Base-by-base conservation (phyloP, 768 basidiomycete genomes). In the Phylloporus arenicola region DNA sequence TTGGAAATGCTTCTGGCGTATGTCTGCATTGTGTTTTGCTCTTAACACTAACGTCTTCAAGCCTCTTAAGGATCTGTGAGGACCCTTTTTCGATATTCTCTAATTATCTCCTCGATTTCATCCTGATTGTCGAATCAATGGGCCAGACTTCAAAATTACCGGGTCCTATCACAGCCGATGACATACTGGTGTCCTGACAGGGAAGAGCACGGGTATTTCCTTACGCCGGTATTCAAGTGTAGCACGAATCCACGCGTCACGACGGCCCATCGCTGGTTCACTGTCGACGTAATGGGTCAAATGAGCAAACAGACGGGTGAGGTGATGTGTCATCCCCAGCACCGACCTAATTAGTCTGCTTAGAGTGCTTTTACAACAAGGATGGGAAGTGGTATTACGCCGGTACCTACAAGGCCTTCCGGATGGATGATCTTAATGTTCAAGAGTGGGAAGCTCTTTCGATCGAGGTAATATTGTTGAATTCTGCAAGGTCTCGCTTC, bases 361-460 rank as follows among this genome's bases (percentile, higher is more conserved):
- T 50, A 88, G 88, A 90, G 61, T 90, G 86, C 55, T 90, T 90
- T 65, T 90, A 82, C 57, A 84, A 82, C 65, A 88, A 82, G 63
- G 85, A 88, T 48, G 84, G 83, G 8, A 78, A 80, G 52, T 90
- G 86, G 85, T 90, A 89, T 63, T 90, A 90, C 53, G 87, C 88
- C 12, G 88, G 88, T n/a, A 75, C 79, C 4, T 90, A 90, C 68
- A 79, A 75, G 47, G 78, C 77, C 1, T 81, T 90, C 62, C 69
- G 74, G 46, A 73, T 90, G 43, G 81, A 81, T 24, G 79, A 86
- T 50, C 69, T 90, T 13, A 80, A 80, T 0, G 67, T 73, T 8
- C 79, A 79, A 48, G 88, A 90, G 63, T 90, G 85, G 82, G 78
- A 76, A 25, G 75, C 76, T 38, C 74, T 90, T 29, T 77, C 83